Evolutionary conservation across 768 basidiomycete genomes (phyloP).

Genomic region (Pleurotus tuber-regium): DNA sequence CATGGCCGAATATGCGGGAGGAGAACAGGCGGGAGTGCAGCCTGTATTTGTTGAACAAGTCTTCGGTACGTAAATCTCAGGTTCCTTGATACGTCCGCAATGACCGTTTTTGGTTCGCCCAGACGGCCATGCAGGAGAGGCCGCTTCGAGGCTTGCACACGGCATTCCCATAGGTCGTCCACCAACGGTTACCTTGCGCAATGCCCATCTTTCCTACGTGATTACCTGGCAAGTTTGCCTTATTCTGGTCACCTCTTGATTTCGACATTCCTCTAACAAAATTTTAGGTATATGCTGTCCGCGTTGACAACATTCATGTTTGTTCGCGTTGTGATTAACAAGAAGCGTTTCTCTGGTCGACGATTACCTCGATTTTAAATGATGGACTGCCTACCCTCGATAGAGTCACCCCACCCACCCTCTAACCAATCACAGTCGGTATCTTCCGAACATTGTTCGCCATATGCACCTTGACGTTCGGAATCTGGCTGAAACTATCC

Average conservation of each 20-base stretch:
- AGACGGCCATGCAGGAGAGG: conserved; percentile 89
- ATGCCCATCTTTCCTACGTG: conserved; percentile 93
- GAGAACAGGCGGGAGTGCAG: conserved; percentile 68
- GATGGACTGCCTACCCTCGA: not conserved
- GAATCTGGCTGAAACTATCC: not conserved
- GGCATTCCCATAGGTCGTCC: conserved; percentile 86
- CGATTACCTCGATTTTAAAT: conserved; percentile 55
- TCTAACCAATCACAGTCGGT: conserved; percentile 2
- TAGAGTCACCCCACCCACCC: not conserved
- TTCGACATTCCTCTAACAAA: conserved; percentile 4
- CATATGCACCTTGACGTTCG: not conserved
- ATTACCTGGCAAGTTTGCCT: conserved; percentile 79
- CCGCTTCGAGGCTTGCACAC: conserved; percentile 49
- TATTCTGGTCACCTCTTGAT: no score
- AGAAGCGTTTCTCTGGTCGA: conserved; percentile 45
- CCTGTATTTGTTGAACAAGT: conserved; percentile 90
- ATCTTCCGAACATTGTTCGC: not conserved
- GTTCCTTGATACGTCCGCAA: not conserved
- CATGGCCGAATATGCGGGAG: conserved; percentile 79
- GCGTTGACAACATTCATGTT: conserved; percentile 86
- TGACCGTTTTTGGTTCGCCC: conserved; percentile 5
- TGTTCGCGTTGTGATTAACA: conserved; percentile 57
- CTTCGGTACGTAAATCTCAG: conserved; percentile 62
- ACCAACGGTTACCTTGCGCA: conserved; percentile 83
- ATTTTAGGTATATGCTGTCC: conserved; percentile 81